These are phyloP conservation scores for Pythium sukuiense DNA, from an alignment of 352 stramenopile species.

Conservation along the genomic window DNA sequence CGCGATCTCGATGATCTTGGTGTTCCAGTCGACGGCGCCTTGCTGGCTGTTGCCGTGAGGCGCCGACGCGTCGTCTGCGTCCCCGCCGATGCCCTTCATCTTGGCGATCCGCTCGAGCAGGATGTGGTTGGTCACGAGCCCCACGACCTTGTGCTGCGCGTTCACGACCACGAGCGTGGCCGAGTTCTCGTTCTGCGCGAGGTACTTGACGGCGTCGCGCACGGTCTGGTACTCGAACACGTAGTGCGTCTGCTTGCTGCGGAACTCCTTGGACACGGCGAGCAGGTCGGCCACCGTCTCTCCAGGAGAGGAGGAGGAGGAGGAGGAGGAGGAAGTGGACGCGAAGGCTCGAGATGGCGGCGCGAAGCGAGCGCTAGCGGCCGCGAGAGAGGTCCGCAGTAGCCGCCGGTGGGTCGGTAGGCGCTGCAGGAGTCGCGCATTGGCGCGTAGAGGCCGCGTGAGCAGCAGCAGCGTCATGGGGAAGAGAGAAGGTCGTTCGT, in stretches of 20 bases:
- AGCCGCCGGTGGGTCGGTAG: background rate
- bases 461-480: slow-evolving; percentile 19
- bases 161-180: slow-evolving; percentile 77
- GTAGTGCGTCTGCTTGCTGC: slow-evolving; percentile 72
- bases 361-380: background rate
- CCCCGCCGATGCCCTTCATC: slow-evolving; percentile 41
- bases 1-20: slow-evolving; percentile 62
- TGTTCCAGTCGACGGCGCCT: slow-evolving; percentile 43
- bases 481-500: background rate
- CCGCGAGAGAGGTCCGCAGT: background rate
- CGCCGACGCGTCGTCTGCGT: slow-evolving; percentile 1
- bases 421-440: slow-evolving; percentile 3
- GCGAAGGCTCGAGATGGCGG: background rate
- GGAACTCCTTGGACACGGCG: slow-evolving; percentile 68
- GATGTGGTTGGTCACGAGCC: slow-evolving; percentile 75
- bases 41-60: background rate
- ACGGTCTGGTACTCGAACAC: slow-evolving; percentile 66
- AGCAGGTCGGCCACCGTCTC: slow-evolving; percentile 73
- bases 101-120: slow-evolving; percentile 59
- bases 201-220: slow-evolving; percentile 58
- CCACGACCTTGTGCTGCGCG: slow-evolving; percentile 64
- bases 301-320: slow-evolving; percentile 24
- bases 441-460: slow-evolving; percentile 16
- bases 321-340: background rate
- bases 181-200: slow-evolving; percentile 76